phyloP scores from a whole-genome alignment of 169 alveolate species.

The Plasmodium relictum region DNA sequence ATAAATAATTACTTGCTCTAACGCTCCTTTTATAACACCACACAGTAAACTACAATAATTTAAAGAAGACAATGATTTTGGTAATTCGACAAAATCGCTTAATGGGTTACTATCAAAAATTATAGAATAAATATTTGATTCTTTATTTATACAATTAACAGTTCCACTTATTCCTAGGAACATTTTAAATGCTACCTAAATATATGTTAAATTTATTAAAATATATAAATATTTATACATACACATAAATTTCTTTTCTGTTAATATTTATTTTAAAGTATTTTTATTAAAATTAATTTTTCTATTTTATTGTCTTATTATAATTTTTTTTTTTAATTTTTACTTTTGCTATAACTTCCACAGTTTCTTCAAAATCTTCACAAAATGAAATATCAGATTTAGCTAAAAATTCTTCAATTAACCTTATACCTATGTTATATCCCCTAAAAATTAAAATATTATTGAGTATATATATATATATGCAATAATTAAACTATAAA shows the following conservation, averaged over 20 bases:
- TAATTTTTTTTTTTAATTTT: not conserved
- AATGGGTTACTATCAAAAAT: slow-evolving; percentile 85
- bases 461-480: slow-evolving; percentile 1
- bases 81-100: slow-evolving; percentile 86
- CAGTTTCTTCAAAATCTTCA: slow-evolving; percentile 83
- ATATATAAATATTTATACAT: not conserved
- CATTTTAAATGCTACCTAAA: slow-evolving; percentile 87
- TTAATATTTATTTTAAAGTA: too few species aligned
- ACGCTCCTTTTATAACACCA: slow-evolving; percentile 86
- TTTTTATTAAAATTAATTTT: not conserved
- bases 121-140: slow-evolving; percentile 80
- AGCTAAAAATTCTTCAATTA: slow-evolving; percentile 85
- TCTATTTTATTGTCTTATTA: not conserved
- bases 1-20: slow-evolving; percentile 81
- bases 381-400: slow-evolving; percentile 85
- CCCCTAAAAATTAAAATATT: slow-evolving; percentile 77
- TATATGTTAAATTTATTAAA: not conserved
- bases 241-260: not conserved
- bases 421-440: slow-evolving; percentile 81
- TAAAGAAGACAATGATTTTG: slow-evolving; percentile 81
- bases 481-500: not conserved
- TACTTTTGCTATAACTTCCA: slow-evolving; percentile 88
- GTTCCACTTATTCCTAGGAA: slow-evolving; percentile 85
- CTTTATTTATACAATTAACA: slow-evolving; percentile 82
- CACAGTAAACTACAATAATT: slow-evolving; percentile 84